Evolutionary conservation across 768 basidiomycete species (phyloP).

Genomic region (Tylopilus subfusipes): DNA sequence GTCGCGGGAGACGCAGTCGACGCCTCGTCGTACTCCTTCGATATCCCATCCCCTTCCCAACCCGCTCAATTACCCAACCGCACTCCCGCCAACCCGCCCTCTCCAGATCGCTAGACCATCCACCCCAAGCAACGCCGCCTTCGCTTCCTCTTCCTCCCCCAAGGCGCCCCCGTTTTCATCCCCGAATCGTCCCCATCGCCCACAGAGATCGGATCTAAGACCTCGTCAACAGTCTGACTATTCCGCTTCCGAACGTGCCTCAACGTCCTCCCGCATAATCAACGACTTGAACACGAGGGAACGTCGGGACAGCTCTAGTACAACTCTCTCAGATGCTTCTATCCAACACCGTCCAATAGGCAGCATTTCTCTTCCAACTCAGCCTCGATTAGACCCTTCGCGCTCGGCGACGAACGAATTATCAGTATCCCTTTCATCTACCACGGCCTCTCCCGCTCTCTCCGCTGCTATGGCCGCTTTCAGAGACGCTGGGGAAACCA

Average conservation of each 20-base stretch:
- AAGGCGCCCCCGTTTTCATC: constrained; percentile 39
- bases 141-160: constrained; percentile 31
- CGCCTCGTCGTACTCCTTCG: constrained; percentile 44
- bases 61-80: constrained; percentile 33
- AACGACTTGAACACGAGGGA: constrained; percentile 28
- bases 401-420: constrained; percentile 16
- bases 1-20: constrained; percentile 41
- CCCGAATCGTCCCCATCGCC: constrained; percentile 55
- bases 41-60: constrained; percentile 36
- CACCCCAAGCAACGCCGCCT: constrained; percentile 45
- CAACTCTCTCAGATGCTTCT: constrained; percentile 45
- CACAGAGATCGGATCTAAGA: constrained; percentile 65
- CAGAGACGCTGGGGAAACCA: constrained; percentile 47
- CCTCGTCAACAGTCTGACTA: constrained; percentile 51
- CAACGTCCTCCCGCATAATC: constrained; percentile 39
- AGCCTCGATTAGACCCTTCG: constrained; percentile 15
- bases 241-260: constrained; percentile 47
- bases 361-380: constrained; percentile 18
- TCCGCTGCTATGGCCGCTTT: constrained; percentile 66
- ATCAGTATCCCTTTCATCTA: constrained; percentile 24
- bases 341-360: constrained; percentile 31
- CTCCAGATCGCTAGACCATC: constrained; percentile 58
- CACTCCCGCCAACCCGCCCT: constrained; percentile 46
- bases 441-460: constrained; percentile 45
- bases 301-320: constrained; percentile 51